phyloP scores from a whole-genome alignment of 371 early-diverging fungal genomes.

The Amoeboaphelidium protococcarum region DNA sequence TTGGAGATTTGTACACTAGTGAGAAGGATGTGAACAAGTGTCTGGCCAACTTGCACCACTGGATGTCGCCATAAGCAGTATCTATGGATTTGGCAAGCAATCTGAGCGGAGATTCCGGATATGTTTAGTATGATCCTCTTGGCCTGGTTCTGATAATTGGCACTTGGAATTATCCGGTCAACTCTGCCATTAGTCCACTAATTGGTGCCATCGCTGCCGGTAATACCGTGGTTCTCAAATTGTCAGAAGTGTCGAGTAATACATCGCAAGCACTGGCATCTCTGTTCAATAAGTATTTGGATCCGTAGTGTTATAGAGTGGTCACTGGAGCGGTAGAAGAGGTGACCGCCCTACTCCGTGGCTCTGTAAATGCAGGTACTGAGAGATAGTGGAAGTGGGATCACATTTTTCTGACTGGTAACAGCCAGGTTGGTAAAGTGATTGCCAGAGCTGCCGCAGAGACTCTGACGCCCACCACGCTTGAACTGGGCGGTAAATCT shows the following conservation, averaged over 20 bases:
- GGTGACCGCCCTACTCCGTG: slow-evolving; percentile 25
- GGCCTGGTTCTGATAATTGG: slow-evolving; percentile 36
- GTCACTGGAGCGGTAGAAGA: slow-evolving; percentile 53
- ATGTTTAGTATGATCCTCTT: slow-evolving; percentile 38
- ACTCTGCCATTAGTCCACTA: slow-evolving; percentile 39
- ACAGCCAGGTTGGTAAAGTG: background rate
- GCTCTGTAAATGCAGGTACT: slow-evolving; percentile 10
- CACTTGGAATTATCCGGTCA: slow-evolving; percentile 70
- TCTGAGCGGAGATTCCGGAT: slow-evolving; percentile 2
- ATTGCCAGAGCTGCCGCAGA: background rate
- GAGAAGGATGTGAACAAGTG: slow-evolving; percentile 19
- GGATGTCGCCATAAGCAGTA: background rate
- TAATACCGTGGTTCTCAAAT: slow-evolving; percentile 51
- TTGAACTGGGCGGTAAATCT: background rate
- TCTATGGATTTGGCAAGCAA: background rate
- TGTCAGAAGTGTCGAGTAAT: slow-evolving; percentile 35
- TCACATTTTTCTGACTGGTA: slow-evolving; percentile 27
- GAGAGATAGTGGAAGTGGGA: slow-evolving; percentile 28
- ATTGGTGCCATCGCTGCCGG: slow-evolving; percentile 73
- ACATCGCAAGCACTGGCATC: slow-evolving; percentile 31
- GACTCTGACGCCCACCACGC: background rate
- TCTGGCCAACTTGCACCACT: background rate
- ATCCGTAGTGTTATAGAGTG: slow-evolving; percentile 28
- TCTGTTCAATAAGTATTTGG: slow-evolving; percentile 41
- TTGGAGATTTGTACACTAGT: slow-evolving; percentile 18